A percentile compares a stretch with the other conserved stretches of the same genome.
phyloP scores from a whole-genome alignment of 768 basidiomycete species.

The Phlebiopsis gigantea region DNA sequence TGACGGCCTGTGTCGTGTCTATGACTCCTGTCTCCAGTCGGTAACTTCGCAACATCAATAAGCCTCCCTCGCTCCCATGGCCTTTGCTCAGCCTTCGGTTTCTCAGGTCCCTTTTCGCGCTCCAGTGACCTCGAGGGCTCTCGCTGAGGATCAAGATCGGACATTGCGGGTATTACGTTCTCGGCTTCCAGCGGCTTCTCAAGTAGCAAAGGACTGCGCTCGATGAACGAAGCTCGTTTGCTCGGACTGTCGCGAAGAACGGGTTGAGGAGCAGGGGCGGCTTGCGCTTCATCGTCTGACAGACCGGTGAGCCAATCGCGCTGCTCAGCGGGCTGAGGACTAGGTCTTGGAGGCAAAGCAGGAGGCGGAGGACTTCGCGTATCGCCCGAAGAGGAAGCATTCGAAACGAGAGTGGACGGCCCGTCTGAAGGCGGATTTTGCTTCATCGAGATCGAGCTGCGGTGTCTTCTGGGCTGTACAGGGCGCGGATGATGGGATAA shows the following conservation, averaged over 20 bases:
- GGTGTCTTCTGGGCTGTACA: slow-evolving; percentile 44
- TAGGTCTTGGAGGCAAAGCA: slow-evolving; percentile 22
- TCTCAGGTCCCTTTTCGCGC: slow-evolving; percentile 1
- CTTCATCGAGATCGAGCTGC: slow-evolving; percentile 43
- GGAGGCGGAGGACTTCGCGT: slow-evolving; percentile 9
- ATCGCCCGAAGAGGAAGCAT: too few species aligned
- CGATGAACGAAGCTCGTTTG: slow-evolving; percentile 66
- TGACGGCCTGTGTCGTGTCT: neutral
- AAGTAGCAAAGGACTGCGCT: slow-evolving; percentile 33
- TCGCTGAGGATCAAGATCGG: neutral
- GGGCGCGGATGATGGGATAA: slow-evolving; percentile 27
- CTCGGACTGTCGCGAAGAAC: slow-evolving; percentile 65
- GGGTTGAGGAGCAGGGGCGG: slow-evolving; percentile 28
- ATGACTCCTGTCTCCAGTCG: neutral
- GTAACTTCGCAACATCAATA: neutral
- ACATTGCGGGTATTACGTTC: slow-evolving; percentile 8
- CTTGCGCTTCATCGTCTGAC: slow-evolving; percentile 32
- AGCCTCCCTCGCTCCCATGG: neutral
- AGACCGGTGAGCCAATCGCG: slow-evolving; percentile 77
- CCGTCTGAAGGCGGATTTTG: slow-evolving; percentile 14
- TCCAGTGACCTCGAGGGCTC: neutral
- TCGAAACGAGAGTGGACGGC: too few species aligned
- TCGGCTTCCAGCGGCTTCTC: slow-evolving; percentile 27
- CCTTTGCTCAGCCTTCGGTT: neutral
- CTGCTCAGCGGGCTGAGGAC: slow-evolving; percentile 26